Base-by-base conservation (phyloP, 768 basidiomycete species). In the Amylocystis lapponica region DNA sequence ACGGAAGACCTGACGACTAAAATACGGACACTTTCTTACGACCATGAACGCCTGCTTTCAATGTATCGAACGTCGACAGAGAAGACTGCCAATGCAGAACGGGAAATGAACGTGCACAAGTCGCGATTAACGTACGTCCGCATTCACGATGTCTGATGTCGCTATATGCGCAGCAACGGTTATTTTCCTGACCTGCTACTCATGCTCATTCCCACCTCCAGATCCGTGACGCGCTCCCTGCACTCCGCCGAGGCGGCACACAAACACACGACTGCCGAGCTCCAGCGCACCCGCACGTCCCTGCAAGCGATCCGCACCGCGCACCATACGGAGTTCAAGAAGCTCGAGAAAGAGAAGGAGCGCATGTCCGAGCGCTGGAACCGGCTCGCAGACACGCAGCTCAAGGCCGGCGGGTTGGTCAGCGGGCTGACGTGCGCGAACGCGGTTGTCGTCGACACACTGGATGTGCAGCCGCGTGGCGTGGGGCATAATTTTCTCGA, bases 341-440 rank as follows among this genome's bases (percentile, higher is more conserved):
- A 84, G 69, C 78, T 76, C 54, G 89, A 93, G 52, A 83, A 82
- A 51, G 88, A 92, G 30, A 63, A 81, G 14, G 88, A 91, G 53
- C 73, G 79, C 14, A 79, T 84, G 57, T 51, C 75, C 21, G 88
- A 91, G 37, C 79, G 78, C 50, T 89, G 86, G 85, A 66, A 70
- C 22, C 89, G 81, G 56, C 59, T 91, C 14, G 65, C 76, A 5
- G 87, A 89, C 44, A 59, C 71, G 9, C 89, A 91, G 60, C 59
- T 74, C 0, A 86, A 81, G 59, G 63, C 82, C 5, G 66, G 68
- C 11, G 51, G 63, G 0, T 55, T 67, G 1, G 62, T 72, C 4
- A 70, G 76, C 42, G 83, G 85, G 17, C 34, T 52, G 10, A 40
- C 43, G 9, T 59, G 50, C 30, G 42, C 58, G 3, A 53, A 48